These are phyloP conservation scores for Areca catechu DNA, from an alignment of 176 grass and related monocot species.

Conservation along the genomic window DNA sequence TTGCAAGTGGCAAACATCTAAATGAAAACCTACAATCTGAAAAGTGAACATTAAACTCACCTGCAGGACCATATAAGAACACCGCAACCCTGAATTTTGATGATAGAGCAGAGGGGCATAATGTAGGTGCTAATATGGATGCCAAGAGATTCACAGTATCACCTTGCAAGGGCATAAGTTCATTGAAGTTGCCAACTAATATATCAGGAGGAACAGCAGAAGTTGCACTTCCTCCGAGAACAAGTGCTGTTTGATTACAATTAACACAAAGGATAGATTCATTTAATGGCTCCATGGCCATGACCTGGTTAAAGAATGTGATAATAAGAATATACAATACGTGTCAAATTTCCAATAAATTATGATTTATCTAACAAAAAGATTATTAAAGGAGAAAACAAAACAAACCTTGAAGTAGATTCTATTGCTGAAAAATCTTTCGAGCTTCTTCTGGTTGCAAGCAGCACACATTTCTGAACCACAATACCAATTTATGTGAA, in stretches of 20 bases:
- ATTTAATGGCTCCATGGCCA: slow-evolving; percentile 68
- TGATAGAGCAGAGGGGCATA: slow-evolving; percentile 69
- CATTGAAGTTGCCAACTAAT: slow-evolving; percentile 38
- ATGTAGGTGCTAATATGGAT: slow-evolving; percentile 65
- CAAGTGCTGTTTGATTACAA: slow-evolving; percentile 72
- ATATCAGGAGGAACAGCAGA: slow-evolving; percentile 56
- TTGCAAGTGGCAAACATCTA: neutral
- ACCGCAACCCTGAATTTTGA: slow-evolving; percentile 72
- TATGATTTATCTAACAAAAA: too few species aligned
- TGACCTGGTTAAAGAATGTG: slow-evolving; percentile 49
- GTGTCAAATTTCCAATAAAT: too few species aligned
- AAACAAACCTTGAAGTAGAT: slow-evolving; percentile 55
- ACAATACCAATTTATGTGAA: slow-evolving; percentile 67
- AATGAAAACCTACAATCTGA: slow-evolving; percentile 10
- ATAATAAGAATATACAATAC: neutral
- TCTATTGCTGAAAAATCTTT: slow-evolving; percentile 31
- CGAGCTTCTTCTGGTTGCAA: slow-evolving; percentile 43
- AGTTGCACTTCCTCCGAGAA: slow-evolving; percentile 70
- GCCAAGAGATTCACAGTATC: slow-evolving; percentile 72
- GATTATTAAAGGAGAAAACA: slow-evolving; percentile 1
- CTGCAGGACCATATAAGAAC: slow-evolving; percentile 73
- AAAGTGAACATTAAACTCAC: slow-evolving; percentile 27
- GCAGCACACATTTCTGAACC: slow-evolving; percentile 38
- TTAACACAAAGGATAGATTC: slow-evolving; percentile 59
- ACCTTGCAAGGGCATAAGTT: slow-evolving; percentile 54